Percentiles rank a stretch among this genome's conserved stretches.
Evolutionary conservation across 306 rosid genomes (phyloP).

Genomic region (Carpinus viminea): DNA sequence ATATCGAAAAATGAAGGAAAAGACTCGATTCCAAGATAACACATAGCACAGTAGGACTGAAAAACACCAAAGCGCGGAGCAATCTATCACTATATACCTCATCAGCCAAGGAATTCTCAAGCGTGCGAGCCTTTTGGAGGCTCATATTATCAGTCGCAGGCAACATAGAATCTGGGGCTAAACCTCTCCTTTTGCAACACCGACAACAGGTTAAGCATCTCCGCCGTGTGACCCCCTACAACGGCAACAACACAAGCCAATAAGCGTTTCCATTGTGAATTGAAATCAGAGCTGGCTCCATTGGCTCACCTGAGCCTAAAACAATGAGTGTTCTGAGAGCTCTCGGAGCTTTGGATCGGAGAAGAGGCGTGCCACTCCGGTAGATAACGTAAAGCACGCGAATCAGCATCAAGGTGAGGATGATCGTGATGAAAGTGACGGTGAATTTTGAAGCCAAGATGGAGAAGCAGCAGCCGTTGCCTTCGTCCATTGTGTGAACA

Average conservation of each 20-base stretch:
- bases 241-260: neutral
- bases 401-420: conserved; percentile 34
- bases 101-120: conserved; percentile 19
- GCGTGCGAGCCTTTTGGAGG: conserved; percentile 48
- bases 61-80: neutral
- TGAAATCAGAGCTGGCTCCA: neutral
- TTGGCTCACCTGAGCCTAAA: neutral
- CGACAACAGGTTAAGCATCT: conserved; percentile 55
- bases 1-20: no score
- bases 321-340: conserved; percentile 31
- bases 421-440: conserved; percentile 28
- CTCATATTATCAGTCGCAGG: conserved; percentile 56
- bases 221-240: conserved; percentile 52
- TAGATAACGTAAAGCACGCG: conserved; percentile 40
- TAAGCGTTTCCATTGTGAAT: neutral
- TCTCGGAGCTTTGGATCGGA: conserved; percentile 30
- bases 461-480: conserved; percentile 38
- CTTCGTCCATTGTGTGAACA: conserved; percentile 32
- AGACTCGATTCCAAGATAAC: no score
- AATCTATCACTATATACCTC: conserved; percentile 16
- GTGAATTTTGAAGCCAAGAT: conserved; percentile 21
- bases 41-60: neutral
- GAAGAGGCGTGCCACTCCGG: conserved; percentile 29
- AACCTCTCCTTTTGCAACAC: conserved; percentile 41
- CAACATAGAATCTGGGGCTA: conserved; percentile 48